These are phyloP conservation scores for Ceriops tagal DNA, from an alignment of 345 rosid genomes.

Conservation along the genomic window DNA sequence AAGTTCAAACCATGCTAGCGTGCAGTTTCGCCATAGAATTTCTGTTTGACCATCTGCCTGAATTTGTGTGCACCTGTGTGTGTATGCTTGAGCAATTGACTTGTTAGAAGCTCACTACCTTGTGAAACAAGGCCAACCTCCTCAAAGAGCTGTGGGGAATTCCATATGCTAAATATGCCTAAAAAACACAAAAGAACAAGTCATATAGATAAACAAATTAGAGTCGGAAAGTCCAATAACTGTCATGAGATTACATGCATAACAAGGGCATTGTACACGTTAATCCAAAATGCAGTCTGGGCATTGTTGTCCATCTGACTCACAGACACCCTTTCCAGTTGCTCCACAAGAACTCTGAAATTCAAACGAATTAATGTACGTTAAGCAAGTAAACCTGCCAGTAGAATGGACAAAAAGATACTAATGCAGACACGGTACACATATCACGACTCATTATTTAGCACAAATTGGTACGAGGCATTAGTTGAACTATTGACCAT, in stretches of 20 bases:
- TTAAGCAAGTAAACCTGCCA: not conserved
- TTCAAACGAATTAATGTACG: conserved; percentile 12
- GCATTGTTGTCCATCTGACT: conserved; percentile 57
- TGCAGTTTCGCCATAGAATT: not conserved
- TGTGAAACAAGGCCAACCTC: conserved; percentile 84
- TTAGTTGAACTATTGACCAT: too few species aligned
- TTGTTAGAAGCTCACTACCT: conserved; percentile 51
- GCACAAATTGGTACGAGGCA: too few species aligned
- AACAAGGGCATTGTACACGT: conserved; percentile 80
- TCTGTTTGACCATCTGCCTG: not conserved
- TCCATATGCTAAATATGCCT: conserved; percentile 92
- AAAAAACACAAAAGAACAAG: conserved; percentile 15
- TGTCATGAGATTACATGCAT: conserved; percentile 66
- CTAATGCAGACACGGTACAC: not conserved
- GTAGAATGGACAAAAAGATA: not conserved
- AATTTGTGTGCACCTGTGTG: not conserved
- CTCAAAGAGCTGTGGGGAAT: conserved; percentile 64
- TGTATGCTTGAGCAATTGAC: not conserved
- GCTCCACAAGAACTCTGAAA: conserved; percentile 80
- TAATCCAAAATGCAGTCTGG: conserved; percentile 82
- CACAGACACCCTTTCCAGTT: conserved; percentile 64
- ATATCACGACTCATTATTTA: too few species aligned
- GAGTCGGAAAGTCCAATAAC: not conserved
- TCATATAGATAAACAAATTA: conserved; percentile 9
- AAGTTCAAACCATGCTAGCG: not conserved